Base-by-base conservation (phyloP, 768 basidiomycete genomes). In the Suillus subaureus region DNA sequence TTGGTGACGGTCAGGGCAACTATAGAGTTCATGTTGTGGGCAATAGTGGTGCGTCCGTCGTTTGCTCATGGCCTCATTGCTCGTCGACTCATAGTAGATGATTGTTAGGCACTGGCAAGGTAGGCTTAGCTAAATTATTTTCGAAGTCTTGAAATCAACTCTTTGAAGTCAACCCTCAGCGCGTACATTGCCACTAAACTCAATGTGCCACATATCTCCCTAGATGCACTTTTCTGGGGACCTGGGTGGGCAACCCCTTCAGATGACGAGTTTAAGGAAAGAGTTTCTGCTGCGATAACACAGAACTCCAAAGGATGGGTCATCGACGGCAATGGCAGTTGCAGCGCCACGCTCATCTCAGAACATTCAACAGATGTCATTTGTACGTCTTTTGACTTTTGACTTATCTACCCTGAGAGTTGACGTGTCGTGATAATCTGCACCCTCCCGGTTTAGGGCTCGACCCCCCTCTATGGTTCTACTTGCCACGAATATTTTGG, bases 401-500 rank as follows among this genome's bases (percentile, higher is more conserved):
- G 28, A 18, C 18, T 33, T 54, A 45, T 2, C 43, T 26, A 40
- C n/a, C 18, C 42, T 45, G 23, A 31, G 54, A 26, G 23, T 8
- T 15, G 39, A 28, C 52, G 62, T 26, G 70, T 55, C 6, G 8
- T n/a, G 5, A 42, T 42, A 6, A 4, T 45, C 43, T 31, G 16
- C 31, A n/a, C 45, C 33, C 67, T 47, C 23, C 3, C 7, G 37
- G 9, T 8, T 67, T 43, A 91, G 89, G 90, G 90, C 77, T 91
- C 26, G 89, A 90, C 68, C 88, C 89, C 9, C 90, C 89, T 15
- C 75, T 90, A 40, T 21, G 77, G 11, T 73, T 85, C 12, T 91
- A 90, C 76, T 80, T 90, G 62, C 87, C 89, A 26, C 86, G 89
- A 18, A 69, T 89, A 31, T 70, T 84, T 65, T 68, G 78, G 62